phyloP scores from a whole-genome alignment of 1,284 basidiomycete genomes.

The Schizophyllum commune region DNA sequence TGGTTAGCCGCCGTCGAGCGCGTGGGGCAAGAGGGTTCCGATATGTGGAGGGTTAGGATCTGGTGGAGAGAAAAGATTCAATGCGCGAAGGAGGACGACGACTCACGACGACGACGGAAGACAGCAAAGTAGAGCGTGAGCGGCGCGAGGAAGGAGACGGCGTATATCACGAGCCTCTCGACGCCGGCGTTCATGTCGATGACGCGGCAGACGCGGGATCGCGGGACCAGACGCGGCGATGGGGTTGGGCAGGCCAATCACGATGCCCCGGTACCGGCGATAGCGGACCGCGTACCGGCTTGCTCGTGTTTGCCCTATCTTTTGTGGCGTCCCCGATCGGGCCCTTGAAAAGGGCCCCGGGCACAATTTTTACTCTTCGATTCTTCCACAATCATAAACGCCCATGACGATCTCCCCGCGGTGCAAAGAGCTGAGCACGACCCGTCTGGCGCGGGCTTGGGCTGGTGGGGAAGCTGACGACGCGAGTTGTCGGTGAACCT shows the following conservation, averaged over 20 bases:
- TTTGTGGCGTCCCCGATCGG: background rate
- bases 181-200: background rate
- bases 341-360: background rate
- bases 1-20: too few relatives aligned
- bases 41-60: too few relatives aligned
- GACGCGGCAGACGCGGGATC: background rate
- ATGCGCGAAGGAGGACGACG: too few relatives aligned
- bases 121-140: background rate
- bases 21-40: too few relatives aligned
- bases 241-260: too few relatives aligned
- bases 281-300: too few relatives aligned
- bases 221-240: background rate
- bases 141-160: background rate
- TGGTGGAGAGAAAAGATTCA: too few relatives aligned
- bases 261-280: too few relatives aligned
- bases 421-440: constrained; percentile 41
- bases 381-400: constrained; percentile 47
- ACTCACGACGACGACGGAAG: background rate
- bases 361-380: constrained; percentile 21
- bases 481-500: too few relatives aligned
- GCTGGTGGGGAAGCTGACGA: background rate
- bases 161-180: constrained; percentile 20
- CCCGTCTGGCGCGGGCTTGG: constrained; percentile 13
- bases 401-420: constrained; percentile 33
- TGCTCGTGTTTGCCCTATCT: too few relatives aligned